Evolutionary conservation across 2,329 filamentous ascomycete species (phyloP).

Genomic region (Fusarium sp.): DNA sequence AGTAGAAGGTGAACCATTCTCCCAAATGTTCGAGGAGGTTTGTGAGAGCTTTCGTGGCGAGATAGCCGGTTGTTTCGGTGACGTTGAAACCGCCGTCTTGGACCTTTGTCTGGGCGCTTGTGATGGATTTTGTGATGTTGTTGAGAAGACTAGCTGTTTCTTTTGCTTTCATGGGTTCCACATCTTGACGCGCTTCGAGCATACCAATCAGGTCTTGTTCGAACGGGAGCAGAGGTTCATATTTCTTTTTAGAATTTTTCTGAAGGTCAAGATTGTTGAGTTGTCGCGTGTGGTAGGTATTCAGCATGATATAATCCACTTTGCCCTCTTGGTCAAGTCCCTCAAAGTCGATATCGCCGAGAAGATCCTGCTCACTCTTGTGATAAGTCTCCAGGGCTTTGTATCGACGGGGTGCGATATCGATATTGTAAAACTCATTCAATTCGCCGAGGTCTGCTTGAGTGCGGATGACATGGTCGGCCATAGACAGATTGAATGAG

Average conservation of each 20-base stretch:
- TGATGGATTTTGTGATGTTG: slow-evolving; percentile 27
- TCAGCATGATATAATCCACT: slow-evolving; percentile 37
- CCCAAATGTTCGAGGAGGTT: slow-evolving; percentile 11
- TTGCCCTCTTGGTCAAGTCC: slow-evolving; percentile 31
- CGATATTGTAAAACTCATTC: slow-evolving; percentile 30
- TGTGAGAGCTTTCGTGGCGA: slow-evolving; percentile 19
- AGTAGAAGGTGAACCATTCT: slow-evolving; percentile 36
- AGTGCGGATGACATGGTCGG: slow-evolving; percentile 32
- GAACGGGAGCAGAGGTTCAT: slow-evolving; percentile 1
- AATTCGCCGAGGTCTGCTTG: slow-evolving; percentile 31
- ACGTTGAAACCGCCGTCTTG: slow-evolving; percentile 23
- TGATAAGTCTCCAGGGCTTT: slow-evolving; percentile 17
- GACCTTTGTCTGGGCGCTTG: slow-evolving; percentile 17
- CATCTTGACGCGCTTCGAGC: slow-evolving; percentile 32
- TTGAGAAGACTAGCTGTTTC: slow-evolving; percentile 22
- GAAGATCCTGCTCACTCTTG: slow-evolving; percentile 18
- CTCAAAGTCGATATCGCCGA: slow-evolving; percentile 22
- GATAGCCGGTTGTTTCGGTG: slow-evolving; percentile 29
- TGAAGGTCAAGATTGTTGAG: slow-evolving; percentile 30
- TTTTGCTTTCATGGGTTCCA: slow-evolving; percentile 32
- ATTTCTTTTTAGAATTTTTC: slow-evolving; percentile 8
- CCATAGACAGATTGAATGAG: slow-evolving; percentile 27
- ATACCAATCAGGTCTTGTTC: slow-evolving; percentile 15
- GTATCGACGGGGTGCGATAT: slow-evolving; percentile 12
- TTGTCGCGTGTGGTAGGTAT: slow-evolving; percentile 25